phyloP scores from a whole-genome alignment of 257 asterid genomes.

The Solanum clarkiae region DNA sequence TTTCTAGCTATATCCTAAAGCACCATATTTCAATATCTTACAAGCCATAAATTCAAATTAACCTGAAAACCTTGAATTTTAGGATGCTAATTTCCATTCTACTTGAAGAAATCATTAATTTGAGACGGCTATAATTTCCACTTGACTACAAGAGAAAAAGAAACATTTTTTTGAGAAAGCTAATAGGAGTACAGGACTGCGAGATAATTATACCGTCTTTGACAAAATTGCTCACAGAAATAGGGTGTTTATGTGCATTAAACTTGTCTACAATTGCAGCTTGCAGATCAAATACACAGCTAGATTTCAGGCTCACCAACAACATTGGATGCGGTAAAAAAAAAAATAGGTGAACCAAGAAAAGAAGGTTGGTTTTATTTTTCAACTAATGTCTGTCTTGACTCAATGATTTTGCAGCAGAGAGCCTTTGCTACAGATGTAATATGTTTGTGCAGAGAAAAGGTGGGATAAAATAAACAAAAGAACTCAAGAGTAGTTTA shows the following conservation, averaged over 20 bases:
- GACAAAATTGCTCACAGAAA: neutral
- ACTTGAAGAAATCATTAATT: neutral
- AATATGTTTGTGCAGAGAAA: neutral
- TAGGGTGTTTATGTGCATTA: neutral
- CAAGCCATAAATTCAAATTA: neutral
- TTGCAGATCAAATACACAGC: neutral
- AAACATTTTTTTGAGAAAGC: neutral
- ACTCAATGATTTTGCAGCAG: neutral
- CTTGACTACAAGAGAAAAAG: neutral
- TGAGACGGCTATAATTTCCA: neutral
- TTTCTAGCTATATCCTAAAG: neutral
- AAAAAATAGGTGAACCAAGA: neutral
- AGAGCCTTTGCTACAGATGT: neutral
- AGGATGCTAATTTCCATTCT: neutral
- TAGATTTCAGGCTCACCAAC: neutral
- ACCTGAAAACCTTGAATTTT: neutral
- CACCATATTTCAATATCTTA: neutral
- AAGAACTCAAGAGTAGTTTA: neutral
- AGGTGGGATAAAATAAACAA: neutral
- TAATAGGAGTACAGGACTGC: neutral
- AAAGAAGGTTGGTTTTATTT: neutral
- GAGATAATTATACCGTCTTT: neutral
- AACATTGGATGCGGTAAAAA: neutral
- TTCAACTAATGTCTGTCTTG: neutral
- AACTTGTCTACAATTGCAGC: neutral